A percentile compares a stretch with the other conserved stretches of the same genome.
These are phyloP conservation scores for Termitomyces bulborhizus DNA, from an alignment of 768 basidiomycete species.

Conservation along the genomic window DNA sequence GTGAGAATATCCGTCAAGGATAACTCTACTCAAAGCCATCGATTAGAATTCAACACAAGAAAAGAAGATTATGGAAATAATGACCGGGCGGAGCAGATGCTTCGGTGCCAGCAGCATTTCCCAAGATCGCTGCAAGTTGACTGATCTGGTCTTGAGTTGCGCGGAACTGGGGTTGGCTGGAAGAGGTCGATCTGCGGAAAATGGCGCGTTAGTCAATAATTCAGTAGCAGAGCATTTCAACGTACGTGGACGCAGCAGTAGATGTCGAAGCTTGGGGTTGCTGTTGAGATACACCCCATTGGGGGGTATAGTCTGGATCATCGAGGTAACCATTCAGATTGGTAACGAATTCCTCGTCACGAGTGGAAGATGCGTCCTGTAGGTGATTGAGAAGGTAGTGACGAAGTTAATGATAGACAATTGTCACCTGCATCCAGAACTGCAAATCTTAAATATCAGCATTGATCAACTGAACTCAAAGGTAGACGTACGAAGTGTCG, in stretches of 20 bases:
- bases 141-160: slow-evolving; percentile 64
- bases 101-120: slow-evolving; percentile 30
- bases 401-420: too few relatives aligned
- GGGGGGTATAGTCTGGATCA: slow-evolving; percentile 55
- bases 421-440: slow-evolving; percentile 83
- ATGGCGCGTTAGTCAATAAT: background rate
- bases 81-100: slow-evolving; percentile 29
- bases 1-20: slow-evolving; percentile 74
- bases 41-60: background rate
- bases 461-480: background rate
- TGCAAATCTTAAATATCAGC: slow-evolving; percentile 21
- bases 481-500: slow-evolving; percentile 72
- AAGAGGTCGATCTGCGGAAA: slow-evolving; percentile 1
- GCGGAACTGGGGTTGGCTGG: slow-evolving; percentile 23
- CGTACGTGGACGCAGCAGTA: slow-evolving; percentile 28
- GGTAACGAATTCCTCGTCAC: slow-evolving; percentile 67
- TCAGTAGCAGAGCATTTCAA: background rate
- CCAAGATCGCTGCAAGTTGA: slow-evolving; percentile 50
- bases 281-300: slow-evolving; percentile 43
- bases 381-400: background rate
- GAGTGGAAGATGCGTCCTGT: slow-evolving; percentile 60
- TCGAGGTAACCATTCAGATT: slow-evolving; percentile 69
- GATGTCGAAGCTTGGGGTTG: slow-evolving; percentile 43
- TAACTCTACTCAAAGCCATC: slow-evolving; percentile 34
- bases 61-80: background rate